Evolutionary conservation across 2,329 filamentous ascomycete species (phyloP), one percentile per base, ranked within the genome.

Genomic region (Aureobasidium sp.): DNA sequence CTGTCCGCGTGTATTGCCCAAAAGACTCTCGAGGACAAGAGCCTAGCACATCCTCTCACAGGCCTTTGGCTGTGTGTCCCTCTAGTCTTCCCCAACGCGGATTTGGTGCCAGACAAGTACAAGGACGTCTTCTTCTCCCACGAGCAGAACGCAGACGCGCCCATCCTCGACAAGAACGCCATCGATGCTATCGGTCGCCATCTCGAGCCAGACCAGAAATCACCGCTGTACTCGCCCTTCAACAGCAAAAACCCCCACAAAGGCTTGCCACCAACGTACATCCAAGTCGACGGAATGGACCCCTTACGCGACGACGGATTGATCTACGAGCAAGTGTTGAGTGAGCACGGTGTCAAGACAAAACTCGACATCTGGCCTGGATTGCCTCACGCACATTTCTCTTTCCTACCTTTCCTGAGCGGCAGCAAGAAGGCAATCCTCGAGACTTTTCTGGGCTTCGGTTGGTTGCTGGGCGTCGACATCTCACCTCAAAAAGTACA

Each of bases 231-330:
- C 42, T 72, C 70, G 11, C 73, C 75, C 1, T 67, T 77, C 17
- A 70, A 76, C 53, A 70, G 67, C 48, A 64, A 65, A 36, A 71
- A 65, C 1, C 64, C 66, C 1, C 71, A 76, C 53, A 64, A 65
- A 2, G 72, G 66, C 4, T 69, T 81, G 27, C 80, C 80, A 5
- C 73, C 71, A 2, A 74, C 78, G 0, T 84, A 81, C 67, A 70
- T 84, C 1, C 79, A 82, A 66, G 72, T 82, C 0, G 77, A 74
- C 64, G 82, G 81, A 12, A 63, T 79, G 63, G 82, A 84, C 67
- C 77, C 77, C 0, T 64, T 81, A 2, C 70, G 82, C 4, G 82
- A 85, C 63, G 82, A 84, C 60, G 79, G 72, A 0, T 64, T 84
- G 49, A 77, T 84, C 0, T 84, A 83, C 64, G 80, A 82, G 65